Evolutionary conservation across 495 filamentous ascomycete genomes (phyloP), one percentile per base, ranked within the genome.

Genomic region (Mytilinidion resinicola): DNA sequence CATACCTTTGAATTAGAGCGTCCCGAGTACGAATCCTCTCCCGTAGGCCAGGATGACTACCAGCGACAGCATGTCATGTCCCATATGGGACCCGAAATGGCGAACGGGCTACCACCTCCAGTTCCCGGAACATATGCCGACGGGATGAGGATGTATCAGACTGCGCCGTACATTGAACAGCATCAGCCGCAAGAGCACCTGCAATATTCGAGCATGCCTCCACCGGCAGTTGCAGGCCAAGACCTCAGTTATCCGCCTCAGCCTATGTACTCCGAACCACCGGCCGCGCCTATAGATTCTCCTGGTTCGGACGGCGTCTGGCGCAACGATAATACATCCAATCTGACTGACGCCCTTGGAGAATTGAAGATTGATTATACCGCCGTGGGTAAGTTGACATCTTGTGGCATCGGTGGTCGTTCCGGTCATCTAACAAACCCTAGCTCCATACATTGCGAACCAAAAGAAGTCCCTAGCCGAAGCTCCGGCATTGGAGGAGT

Each of bases 321-420:
- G 92, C 15, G 88, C 90, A 49, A 78, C 95, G 15, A 89, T 83
- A 67, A 61, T 41, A 55, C 53, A 0, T 46, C 56, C 17, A 57
- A 51, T 14, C 44, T 68, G 17, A 86, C 85, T 35, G 89, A 95
- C 60, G 85, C 93, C 30, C 77, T 98, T 34, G 91, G 92, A 7
- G 87, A 93, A 47, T 78, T 98, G 5, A 89, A 85, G 67, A 95
- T 98, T 68, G 85, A 96, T 54, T 88, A 92, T 62, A 85, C 80
- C 36, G 93, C 90, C 53, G 87, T 91, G 61, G 91, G 91, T 96
- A 80, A 69, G 87, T 69, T 57, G 44, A 53, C 57, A 67, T 44
- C 8, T 34, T 42, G 10, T 38, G 12, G 25, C 15, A n/a, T 20
- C 33, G 7, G 21, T 12, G 25, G 4, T 25, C 46, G 1, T 49